phyloP scores from a whole-genome alignment of 2,329 filamentous ascomycete species.

The Balansia obtecta region DNA sequence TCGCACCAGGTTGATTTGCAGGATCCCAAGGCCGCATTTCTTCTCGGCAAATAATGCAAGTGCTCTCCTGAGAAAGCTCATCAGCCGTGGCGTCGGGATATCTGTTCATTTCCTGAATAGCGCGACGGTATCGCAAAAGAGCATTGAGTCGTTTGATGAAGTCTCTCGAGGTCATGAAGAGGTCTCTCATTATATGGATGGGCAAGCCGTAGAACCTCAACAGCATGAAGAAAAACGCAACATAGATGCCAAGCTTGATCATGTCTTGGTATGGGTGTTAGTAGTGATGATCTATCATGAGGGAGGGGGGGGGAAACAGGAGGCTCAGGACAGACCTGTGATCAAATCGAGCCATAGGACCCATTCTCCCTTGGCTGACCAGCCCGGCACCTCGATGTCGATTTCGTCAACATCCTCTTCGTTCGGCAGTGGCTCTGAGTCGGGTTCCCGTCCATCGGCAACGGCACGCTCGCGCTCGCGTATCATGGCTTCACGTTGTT shows the following conservation, averaged over 20 bases:
- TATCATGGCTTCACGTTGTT: constrained; percentile 40
- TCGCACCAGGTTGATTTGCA: constrained; percentile 46
- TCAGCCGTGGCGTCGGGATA: constrained; percentile 86
- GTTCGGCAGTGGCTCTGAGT: constrained; percentile 39
- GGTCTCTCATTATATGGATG: constrained; percentile 90
- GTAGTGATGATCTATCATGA: background rate
- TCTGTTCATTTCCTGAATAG: constrained; percentile 85
- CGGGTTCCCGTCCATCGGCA: constrained; percentile 40
- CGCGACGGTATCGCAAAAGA: constrained; percentile 79
- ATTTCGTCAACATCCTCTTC: constrained; percentile 80
- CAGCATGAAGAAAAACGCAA: constrained; percentile 86
- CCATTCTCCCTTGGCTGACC: constrained; percentile 93
- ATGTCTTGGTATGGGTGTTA: constrained; percentile 50
- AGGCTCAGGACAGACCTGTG: constrained; percentile 44
- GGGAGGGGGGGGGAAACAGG: background rate
- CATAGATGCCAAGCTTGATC: constrained; percentile 78
- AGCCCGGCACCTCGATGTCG: constrained; percentile 89
- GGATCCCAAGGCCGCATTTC: constrained; percentile 77
- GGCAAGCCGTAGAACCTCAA: constrained; percentile 90
- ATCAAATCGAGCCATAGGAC: constrained; percentile 77
- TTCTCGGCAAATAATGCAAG: constrained; percentile 95
- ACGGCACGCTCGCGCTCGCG: constrained; percentile 35
- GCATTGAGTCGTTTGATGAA: constrained; percentile 85
- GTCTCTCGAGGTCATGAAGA: constrained; percentile 86
- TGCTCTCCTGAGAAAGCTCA: constrained; percentile 75